Base-by-base conservation (phyloP, 2,329 filamentous ascomycete genomes). In the Trichoderma guizhouense region DNA sequence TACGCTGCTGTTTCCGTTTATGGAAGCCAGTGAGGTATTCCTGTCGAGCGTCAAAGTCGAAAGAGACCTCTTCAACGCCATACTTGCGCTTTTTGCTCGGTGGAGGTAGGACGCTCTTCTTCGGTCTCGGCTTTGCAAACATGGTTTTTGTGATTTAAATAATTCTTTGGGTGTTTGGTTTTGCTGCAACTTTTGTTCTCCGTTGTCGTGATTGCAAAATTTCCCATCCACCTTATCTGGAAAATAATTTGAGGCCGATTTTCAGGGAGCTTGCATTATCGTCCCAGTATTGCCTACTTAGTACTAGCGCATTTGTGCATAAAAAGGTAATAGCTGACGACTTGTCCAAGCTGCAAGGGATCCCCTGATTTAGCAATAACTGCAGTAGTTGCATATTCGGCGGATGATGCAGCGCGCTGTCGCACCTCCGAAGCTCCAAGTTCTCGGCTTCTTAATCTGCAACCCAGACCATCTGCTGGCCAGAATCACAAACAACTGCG, bases 1-100 rank as follows among this genome's bases (percentile, higher is more conserved):
- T 90, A 47, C 96, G 89, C 80, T 94, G 92, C 68, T 93, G 84
- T 82, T 98, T 98, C 81, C 96, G 92, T 86, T 98, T 99, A 85
- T 95, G 95, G 83, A 99, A 99, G 3, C 96, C 96, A 0, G 94
- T 98, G 72, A 99, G 86, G 79, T 93, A 99, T 78, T 98, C 94
- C 75, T 92, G 85, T 75, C 96, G 91, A 60, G 93, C 93, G 73
- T 87, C 86, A 73, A 87, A 84, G 83, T 99, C 94, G 83, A 98
- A 99, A 67, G 85, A 89, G 81, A 99, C 92, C 80, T 97, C 93
- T 78, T 95, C 93, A 73, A 93, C 85, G 51, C 85, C 83, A 60
- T 85, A 84, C 15, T 92, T 93, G 75, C 92, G 86, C 78, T 90
- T 91, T 82, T 92, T 94, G n/a, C 83, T 84, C 14, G 86, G 86